Conservation (phyloP, 2,329 filamentous ascomycete genomes). For the Aureobasidium sp. region DNA sequence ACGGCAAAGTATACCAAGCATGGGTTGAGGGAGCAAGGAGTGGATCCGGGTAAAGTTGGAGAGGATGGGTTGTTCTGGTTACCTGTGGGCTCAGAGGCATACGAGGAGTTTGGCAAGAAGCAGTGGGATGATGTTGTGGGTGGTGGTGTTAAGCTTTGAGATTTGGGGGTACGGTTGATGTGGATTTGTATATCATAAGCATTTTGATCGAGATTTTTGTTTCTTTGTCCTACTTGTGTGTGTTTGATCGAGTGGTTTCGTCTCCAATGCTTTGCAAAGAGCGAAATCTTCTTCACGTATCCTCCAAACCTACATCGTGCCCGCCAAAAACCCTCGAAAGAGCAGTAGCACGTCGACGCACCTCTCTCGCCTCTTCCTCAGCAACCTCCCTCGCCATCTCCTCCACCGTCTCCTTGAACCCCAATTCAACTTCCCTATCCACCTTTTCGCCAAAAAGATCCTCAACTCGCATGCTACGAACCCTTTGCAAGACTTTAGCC, state of each 20-base stretch:
- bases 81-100: conserved; percentile 48
- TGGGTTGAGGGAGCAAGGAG: conserved; percentile 62
- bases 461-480: neutral
- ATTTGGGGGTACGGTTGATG: no score
- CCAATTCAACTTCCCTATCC: no score
- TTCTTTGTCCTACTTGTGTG: neutral
- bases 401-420: neutral
- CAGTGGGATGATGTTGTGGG: conserved; percentile 64
- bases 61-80: conserved; percentile 59
- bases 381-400: no score
- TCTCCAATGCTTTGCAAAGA: no score
- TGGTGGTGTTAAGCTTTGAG: conserved; percentile 64
- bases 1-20: conserved; percentile 89
- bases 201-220: neutral
- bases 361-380: neutral
- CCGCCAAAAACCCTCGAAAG: neutral
- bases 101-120: conserved; percentile 57
- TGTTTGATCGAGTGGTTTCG: neutral
- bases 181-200: no score
- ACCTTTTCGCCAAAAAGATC: no score
- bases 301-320: neutral
- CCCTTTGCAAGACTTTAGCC: neutral
- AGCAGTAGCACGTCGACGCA: neutral
- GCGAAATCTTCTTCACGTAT: no score
- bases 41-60: conserved; percentile 54